These are phyloP conservation scores for Mycosphaerella sp. DNA, from an alignment of 2,329 filamentous ascomycete genomes.

Conservation along the genomic window DNA sequence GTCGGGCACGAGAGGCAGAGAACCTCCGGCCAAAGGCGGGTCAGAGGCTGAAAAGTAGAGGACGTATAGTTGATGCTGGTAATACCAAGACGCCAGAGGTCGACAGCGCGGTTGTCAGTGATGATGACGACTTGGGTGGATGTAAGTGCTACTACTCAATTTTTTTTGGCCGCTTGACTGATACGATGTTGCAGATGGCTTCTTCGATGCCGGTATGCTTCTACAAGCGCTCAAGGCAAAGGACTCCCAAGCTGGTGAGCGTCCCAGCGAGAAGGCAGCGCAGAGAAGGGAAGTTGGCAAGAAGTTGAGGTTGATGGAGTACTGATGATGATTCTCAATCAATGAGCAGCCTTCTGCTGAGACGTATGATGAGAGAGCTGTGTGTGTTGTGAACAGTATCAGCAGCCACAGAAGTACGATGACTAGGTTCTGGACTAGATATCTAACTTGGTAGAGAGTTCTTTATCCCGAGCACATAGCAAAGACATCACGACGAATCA, in stretches of 20 bases:
- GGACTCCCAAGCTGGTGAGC: constrained; percentile 43
- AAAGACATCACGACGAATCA: not conserved
- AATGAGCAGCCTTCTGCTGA: too few relatives aligned
- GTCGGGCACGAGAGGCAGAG: constrained; percentile 57
- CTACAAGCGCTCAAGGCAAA: constrained; percentile 77
- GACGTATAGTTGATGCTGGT: constrained; percentile 55
- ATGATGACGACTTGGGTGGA: constrained; percentile 85
- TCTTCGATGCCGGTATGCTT: constrained; percentile 96
- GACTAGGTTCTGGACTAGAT: too few relatives aligned
- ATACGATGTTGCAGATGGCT: constrained; percentile 61
- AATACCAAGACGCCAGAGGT: constrained; percentile 30
- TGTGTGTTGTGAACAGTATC: not conserved
- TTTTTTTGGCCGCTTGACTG: not conserved
- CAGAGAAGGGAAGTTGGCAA: constrained; percentile 66
- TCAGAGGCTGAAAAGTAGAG: constrained; percentile 61
- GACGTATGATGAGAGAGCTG: not conserved
- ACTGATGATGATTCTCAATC: constrained; percentile 48
- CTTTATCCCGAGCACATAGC: too few relatives aligned
- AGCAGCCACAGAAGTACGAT: too few relatives aligned
- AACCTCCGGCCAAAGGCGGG: constrained; percentile 37
- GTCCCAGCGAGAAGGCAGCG: constrained; percentile 50
- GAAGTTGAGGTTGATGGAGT: constrained; percentile 65
- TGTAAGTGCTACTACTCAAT: constrained; percentile 57
- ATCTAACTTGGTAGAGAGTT: too few relatives aligned
- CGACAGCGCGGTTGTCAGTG: constrained; percentile 60